Evolutionary conservation across 2,329 filamentous ascomycete genomes (phyloP), one percentile per base, ranked within the genome.

Genomic region (Xylaria sp.): DNA sequence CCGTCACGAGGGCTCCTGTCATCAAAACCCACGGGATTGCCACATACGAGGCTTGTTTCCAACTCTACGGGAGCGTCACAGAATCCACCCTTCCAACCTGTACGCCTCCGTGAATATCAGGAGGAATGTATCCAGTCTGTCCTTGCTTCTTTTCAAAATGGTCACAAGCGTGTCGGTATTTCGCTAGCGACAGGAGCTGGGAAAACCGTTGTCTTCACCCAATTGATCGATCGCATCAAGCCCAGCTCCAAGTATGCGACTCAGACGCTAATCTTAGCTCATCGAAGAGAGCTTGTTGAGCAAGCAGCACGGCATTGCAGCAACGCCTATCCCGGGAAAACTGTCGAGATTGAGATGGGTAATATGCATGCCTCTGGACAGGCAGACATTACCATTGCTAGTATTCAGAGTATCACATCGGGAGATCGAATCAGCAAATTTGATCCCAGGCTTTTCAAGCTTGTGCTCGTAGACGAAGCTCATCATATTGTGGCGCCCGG

Each of bases 161-260:
- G 93, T 0, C 87, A 94, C 68, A 93, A 91, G 71, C 85, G 94
- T 6, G 79, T 97, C 1, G 93, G 93, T 0, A 85, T 97, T 4
- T 97, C 94, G 0, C 77, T 97, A 37, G 94, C 93, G 2, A 97
- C 94, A 3, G 93, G 94, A 1, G 88, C 91, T 66, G 93, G 93
- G 5, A 97, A 97, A 76, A 97, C 93, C 7, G 92, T 99, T 73
- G 94, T 99, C 70, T 99, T 99, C 79, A 98, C 94, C 12, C 93
- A 97, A 74, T 84, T 99, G 47, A 96, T 99, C 65, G 88, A 92
- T 71, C 89, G 91, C 61, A 82, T 98, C 53, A 76, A 81, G 55
- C 78, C 88, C 5, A 81, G 80, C 11, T 79, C 81, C 54, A 75
- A 83, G 31, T 74, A 79, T 63, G 89, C 89, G 21, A 86, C 86